Evolutionary conservation across 768 basidiomycete species (phyloP).

Genomic region (Bullera alba): DNA sequence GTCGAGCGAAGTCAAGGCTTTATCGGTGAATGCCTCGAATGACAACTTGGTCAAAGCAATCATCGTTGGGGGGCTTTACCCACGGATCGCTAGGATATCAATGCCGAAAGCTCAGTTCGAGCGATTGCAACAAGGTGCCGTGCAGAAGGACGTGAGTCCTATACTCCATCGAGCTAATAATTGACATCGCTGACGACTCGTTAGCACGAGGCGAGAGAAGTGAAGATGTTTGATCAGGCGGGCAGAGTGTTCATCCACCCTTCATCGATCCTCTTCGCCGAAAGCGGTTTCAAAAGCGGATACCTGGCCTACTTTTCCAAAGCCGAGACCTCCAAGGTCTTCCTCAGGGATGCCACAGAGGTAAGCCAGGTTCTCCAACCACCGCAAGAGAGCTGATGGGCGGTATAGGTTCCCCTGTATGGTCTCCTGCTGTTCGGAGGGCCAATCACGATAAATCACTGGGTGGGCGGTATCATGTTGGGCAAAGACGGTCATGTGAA

Average conservation of each 20-base stretch:
- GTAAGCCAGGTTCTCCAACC: too few species aligned
- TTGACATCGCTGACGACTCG: background rate
- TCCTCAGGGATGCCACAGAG: slow-evolving; percentile 79
- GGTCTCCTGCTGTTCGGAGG: slow-evolving; percentile 79
- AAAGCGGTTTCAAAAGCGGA: slow-evolving; percentile 64
- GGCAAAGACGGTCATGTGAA: slow-evolving; percentile 55
- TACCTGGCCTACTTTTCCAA: slow-evolving; percentile 81
- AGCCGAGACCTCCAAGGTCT: slow-evolving; percentile 69
- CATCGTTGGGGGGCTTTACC: slow-evolving; percentile 80
- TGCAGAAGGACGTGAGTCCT: slow-evolving; percentile 59
- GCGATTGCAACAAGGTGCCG: slow-evolving; percentile 70
- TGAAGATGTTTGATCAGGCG: slow-evolving; percentile 66
- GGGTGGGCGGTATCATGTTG: slow-evolving; percentile 63
- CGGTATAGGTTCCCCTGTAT: slow-evolving; percentile 70
- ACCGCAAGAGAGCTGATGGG: background rate
- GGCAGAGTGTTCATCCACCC: slow-evolving; percentile 58
- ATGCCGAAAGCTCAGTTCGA: slow-evolving; percentile 76
- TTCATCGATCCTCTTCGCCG: slow-evolving; percentile 67
- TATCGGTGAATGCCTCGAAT: slow-evolving; percentile 63
- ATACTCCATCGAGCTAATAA: background rate
- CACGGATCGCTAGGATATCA: slow-evolving; percentile 67
- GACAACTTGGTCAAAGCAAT: slow-evolving; percentile 74
- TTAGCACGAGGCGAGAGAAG: slow-evolving; percentile 68
- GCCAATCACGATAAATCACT: slow-evolving; percentile 66
- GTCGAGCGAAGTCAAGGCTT: slow-evolving; percentile 23